Percentiles rank a stretch among this genome's conserved stretches.
phyloP scores from a whole-genome alignment of 768 basidiomycete species.

The Lactarius tabidus region DNA sequence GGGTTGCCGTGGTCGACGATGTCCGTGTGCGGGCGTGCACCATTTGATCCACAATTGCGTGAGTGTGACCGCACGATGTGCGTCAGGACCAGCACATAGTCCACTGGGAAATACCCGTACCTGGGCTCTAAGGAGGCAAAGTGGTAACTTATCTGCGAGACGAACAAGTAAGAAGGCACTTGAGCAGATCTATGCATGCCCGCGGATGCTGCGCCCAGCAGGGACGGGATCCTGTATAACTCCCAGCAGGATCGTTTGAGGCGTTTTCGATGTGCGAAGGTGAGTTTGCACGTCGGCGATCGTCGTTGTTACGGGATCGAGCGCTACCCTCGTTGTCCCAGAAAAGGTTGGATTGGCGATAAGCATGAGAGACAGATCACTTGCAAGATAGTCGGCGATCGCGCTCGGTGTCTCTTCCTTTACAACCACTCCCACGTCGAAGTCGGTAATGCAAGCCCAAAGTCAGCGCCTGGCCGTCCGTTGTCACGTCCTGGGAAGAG shows the following conservation, averaged over 20 bases:
- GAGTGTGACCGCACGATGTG: no score
- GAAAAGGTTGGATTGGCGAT: not conserved
- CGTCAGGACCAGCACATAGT: no score
- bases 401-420: not conserved
- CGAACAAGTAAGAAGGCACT: no score
- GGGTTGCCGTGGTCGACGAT: slow-evolving; percentile 46
- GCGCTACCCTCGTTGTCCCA: not conserved
- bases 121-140: not conserved
- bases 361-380: not conserved
- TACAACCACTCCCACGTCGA: not conserved
- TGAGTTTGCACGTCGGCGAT: not conserved
- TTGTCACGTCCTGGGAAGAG: no score
- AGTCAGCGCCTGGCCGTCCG: no score
- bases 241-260: not conserved
- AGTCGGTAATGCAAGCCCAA: no score
- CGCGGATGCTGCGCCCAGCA: not conserved
- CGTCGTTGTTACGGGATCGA: not conserved
- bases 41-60: not conserved
- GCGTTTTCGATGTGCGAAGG: not conserved
- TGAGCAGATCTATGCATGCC: not conserved
- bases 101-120: no score
- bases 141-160: not conserved
- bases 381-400: not conserved
- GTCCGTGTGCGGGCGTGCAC: slow-evolving; percentile 46
- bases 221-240: not conserved